Conservation (phyloP, 345 rosid genomes). For the Eucalyptus victrix region DNA sequence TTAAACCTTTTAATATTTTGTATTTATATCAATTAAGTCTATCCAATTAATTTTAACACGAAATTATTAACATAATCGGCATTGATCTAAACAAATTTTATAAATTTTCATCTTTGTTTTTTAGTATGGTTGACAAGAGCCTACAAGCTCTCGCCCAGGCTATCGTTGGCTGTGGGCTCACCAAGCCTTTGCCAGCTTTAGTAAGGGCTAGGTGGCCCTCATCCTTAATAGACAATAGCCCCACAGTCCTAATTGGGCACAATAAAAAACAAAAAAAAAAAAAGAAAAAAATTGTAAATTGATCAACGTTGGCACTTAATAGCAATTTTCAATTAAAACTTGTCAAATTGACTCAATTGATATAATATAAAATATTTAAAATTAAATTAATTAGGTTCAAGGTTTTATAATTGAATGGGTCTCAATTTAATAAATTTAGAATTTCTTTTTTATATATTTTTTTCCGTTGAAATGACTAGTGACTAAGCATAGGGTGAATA, state of each 20-base stretch:
- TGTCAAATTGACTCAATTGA: fast-evolving
- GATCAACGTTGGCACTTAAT: fast-evolving
- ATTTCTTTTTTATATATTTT: too few species aligned
- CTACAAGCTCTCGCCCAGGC: fast-evolving
- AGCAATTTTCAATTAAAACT: fast-evolving
- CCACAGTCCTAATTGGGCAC: fast-evolving
- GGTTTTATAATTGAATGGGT: fast-evolving
- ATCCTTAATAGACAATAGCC: background rate
- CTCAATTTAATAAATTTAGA: too few species aligned
- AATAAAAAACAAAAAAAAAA: too few species aligned
- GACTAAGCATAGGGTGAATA: background rate
- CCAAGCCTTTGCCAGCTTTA: fast-evolving
- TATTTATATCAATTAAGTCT: fast-evolving
- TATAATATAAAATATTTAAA: too few species aligned
- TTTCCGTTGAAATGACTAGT: background rate
- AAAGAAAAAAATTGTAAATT: too few species aligned
- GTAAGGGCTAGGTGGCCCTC: too few species aligned
- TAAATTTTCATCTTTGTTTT: too few species aligned
- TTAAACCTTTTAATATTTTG: background rate
- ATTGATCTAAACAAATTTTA: fast-evolving
- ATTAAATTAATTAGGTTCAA: too few species aligned
- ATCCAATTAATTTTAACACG: fast-evolving
- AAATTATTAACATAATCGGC: fast-evolving
- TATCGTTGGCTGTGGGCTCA: fast-evolving
- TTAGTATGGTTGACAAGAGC: fast-evolving